Base-by-base conservation (phyloP, 805 yeast species). In the Lipomyces mesembrius region DNA sequence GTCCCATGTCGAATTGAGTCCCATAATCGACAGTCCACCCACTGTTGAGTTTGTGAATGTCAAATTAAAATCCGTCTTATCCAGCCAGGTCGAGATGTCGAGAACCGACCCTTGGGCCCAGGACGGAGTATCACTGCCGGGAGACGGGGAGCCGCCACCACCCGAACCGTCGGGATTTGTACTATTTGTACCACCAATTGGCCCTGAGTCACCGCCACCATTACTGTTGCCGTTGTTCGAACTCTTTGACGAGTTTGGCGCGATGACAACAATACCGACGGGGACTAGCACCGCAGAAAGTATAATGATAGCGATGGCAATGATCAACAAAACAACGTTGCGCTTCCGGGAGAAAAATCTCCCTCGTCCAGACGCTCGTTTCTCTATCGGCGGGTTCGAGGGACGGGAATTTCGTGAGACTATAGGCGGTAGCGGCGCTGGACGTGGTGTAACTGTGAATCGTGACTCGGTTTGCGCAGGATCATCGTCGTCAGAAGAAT, bases 21-120 rank as follows among this genome's bases (percentile, higher is more conserved):
- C 80, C 78, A 78, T 77, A 7, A 77, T 58, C 7, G 75, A 63
- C 52, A 78, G 71, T 1, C 77, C 79, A 6, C 79, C 79, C 22
- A 77, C 78, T 12, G 75, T 74, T 34, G 67, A 76, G 57, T 71
- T 70, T 3, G 80, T 78, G 64, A 73, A 77, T 3, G 80, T 78
- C 12, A 76, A 71, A 64, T 78, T 78, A 65, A 78, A 77, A 57
- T 74, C 80, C 1, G 72, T 66, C 20, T 56, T 69, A 59, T 75
- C 78, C 51, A 74, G 68, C 80, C 80, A 78, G 6, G 78, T 77
- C 1, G 73, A 54, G 6, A 71, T 62, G 61, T 77, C 80, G 27
- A 75, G 70, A 17, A 71, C 61, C 17, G 77, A 69, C 22, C 76
- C 76, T 20, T 62, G 61, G 9, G 75, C 77, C 49, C 61, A 54